Conservation (phyloP, 495 filamentous ascomycete genomes). For the Darksidea phi region DNA sequence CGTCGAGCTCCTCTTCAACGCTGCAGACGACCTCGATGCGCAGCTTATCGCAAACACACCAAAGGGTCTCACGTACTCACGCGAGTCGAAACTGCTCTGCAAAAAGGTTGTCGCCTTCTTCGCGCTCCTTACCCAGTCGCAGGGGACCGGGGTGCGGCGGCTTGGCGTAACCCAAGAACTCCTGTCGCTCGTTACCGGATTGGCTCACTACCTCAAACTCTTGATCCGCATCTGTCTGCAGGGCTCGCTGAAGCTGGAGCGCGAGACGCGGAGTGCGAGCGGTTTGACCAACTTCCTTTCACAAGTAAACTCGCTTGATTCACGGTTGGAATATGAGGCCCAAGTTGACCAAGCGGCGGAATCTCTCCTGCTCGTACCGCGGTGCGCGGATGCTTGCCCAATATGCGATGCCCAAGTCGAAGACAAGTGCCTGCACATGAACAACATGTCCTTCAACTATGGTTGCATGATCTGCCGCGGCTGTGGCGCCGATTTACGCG, state of each 20-base stretch:
- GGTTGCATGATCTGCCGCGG: constrained; percentile 72
- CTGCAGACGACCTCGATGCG: constrained; percentile 78
- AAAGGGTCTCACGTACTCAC: constrained; percentile 83
- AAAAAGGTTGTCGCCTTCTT: constrained; percentile 99
- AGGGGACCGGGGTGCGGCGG: constrained; percentile 81
- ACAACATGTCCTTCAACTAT: constrained; percentile 78
- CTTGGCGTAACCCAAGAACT: constrained; percentile 97
- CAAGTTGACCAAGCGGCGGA: constrained; percentile 69
- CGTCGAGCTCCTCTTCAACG: constrained; percentile 87
- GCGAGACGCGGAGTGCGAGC: constrained; percentile 69
- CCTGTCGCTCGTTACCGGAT: constrained; percentile 88
- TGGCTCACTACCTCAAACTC: constrained; percentile 97
- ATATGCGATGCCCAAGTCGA: constrained; percentile 85
- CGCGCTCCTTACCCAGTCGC: constrained; percentile 84
- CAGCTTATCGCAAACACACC: constrained; percentile 66
- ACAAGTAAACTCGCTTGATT: constrained; percentile 57
- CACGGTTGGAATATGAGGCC: constrained; percentile 45
- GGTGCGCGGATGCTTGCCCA: constrained; percentile 72
- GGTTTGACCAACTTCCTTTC: constrained; percentile 79
- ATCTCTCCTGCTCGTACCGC: constrained; percentile 69
- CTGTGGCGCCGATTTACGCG: constrained; percentile 71
- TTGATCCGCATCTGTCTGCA: constrained; percentile 96
- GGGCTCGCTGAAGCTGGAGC: constrained; percentile 86
- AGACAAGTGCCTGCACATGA: constrained; percentile 77
- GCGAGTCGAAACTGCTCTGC: constrained; percentile 95